phyloP scores from a whole-genome alignment of 371 early-diverging fungal genomes.

The Catenaria anguillulae region DNA sequence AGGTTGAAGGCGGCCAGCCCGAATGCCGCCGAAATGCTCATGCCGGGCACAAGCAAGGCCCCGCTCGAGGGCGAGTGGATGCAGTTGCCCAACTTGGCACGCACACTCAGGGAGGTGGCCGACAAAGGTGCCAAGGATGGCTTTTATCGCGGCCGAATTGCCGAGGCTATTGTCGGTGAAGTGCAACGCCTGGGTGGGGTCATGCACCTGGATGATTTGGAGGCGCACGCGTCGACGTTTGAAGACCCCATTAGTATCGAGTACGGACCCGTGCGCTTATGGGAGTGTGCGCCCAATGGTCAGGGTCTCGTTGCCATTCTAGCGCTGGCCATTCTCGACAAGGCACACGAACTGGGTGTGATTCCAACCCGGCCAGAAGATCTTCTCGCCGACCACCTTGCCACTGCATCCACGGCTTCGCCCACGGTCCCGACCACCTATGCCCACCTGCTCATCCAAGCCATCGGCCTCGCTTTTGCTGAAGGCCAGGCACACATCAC shows the following conservation, averaged over 20 bases:
- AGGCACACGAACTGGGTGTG: constrained; percentile 27
- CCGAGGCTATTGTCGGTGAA: constrained; percentile 50
- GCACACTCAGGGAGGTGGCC: constrained; percentile 44
- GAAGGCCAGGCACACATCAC: constrained; percentile 49
- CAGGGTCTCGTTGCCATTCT: constrained; percentile 57
- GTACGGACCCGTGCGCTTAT: constrained; percentile 45
- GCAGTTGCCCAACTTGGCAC: constrained; percentile 38
- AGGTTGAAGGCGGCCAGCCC: constrained; percentile 28
- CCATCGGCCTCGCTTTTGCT: constrained; percentile 56
- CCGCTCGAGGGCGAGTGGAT: constrained; percentile 53
- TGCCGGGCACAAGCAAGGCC: constrained; percentile 28
- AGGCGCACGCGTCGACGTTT: constrained; percentile 35
- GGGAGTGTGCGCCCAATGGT: constrained; percentile 68
- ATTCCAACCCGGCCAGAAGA: constrained; percentile 22
- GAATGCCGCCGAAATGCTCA: constrained; percentile 33
- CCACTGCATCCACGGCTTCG: neutral
- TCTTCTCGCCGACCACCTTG: constrained; percentile 28
- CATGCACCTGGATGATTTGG: constrained; percentile 55
- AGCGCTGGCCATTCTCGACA: constrained; percentile 53
- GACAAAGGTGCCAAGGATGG: constrained; percentile 41
- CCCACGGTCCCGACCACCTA: constrained; percentile 20
- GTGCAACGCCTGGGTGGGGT: constrained; percentile 48
- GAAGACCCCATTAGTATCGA: constrained; percentile 48
- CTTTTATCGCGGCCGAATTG: constrained; percentile 67
- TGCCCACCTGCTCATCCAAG: constrained; percentile 51